A percentile compares a stretch with the other conserved stretches of the same genome.
Evolutionary conservation across 352 stramenopile species (phyloP).

Genomic region (Globisporangium yorkense): DNA sequence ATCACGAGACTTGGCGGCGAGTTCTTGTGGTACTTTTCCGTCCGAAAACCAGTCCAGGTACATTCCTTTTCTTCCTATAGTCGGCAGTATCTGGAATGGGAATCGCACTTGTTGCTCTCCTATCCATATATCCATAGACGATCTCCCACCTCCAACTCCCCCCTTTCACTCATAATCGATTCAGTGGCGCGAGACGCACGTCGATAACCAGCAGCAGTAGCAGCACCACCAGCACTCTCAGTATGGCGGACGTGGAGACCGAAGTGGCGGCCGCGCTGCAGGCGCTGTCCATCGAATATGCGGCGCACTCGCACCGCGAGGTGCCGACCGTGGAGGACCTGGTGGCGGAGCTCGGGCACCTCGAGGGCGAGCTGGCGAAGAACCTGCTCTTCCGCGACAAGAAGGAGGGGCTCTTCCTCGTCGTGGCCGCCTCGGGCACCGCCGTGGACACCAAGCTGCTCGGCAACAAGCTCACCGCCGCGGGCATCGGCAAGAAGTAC

Average conservation of each 20-base stretch:
- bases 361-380: constrained; percentile 89
- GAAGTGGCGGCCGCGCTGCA: constrained; percentile 48
- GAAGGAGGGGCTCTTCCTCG: constrained; percentile 96
- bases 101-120: too few species aligned
- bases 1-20: too few species aligned
- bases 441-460: constrained; percentile 92
- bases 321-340: constrained; percentile 72
- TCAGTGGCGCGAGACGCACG: constrained; percentile 12
- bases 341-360: constrained; percentile 59
- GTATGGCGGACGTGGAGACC: constrained; percentile 41
- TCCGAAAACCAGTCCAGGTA: too few species aligned
- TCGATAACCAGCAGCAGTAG: not conserved
- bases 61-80: too few species aligned
- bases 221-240: too few species aligned
- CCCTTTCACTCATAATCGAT: constrained; percentile 5
- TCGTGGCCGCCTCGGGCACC: constrained; percentile 76
- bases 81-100: too few species aligned
- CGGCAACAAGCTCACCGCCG: constrained; percentile 64
- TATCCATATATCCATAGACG: too few species aligned
- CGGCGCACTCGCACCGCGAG: constrained; percentile 49
- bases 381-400: constrained; percentile 98
- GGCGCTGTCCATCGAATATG: constrained; percentile 48
- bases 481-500: constrained; percentile 76
- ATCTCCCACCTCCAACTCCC: too few species aligned
- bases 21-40: too few species aligned